Base-by-base conservation (phyloP, 2,329 filamentous ascomycete genomes). In the Coleophoma eucalyptorum region DNA sequence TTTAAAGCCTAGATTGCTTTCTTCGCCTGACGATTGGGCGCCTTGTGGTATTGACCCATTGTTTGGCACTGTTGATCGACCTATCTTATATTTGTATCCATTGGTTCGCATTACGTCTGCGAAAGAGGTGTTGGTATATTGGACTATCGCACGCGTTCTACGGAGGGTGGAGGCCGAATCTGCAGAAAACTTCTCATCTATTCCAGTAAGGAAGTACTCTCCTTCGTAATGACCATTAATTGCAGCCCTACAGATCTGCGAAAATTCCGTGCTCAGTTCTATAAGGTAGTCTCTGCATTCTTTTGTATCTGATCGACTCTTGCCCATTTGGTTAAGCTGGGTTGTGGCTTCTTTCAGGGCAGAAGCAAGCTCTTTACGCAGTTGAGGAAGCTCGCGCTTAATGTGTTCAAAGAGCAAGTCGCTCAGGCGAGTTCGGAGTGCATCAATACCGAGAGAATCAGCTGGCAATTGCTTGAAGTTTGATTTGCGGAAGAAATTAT, bases 181-280 rank as follows among this genome's bases (percentile, higher is more conserved):
- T 5, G 54, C n/a, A 13, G 53, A 58, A 34, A 64, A 65, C 1
- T 37, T 19, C 1, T 37, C 20, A 6, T 55, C 49, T 3, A 33
- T 18, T 21, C 56, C 33, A 1, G 19, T 31, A 19, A 51, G 57
- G 21, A 68, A 68, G 41, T 63, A 67, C 0, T 26, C 31, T 1
- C 56, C 59, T 47, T 68, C 62, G 35, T 71, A 70, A 43, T 64
- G 53, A 0, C 68, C 68, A 11, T 65, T 50, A 0, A 67, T 53
- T 1, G 57, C 64, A 8, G 62, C 60, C 34, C 60, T 65, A 44
- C 62, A 69, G 5, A 67, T 46, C 4, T 63, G 50, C 13, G 63
- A 59, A 33, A 55, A 65, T 0, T 61, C 54, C 1, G 63, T 32
- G 38, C 65, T 67, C 6, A 69, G 46, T 19, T 62, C 46, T 0